Evolutionary conservation across 495 filamentous ascomycete species (phyloP).

Genomic region (Poronia punctata): DNA sequence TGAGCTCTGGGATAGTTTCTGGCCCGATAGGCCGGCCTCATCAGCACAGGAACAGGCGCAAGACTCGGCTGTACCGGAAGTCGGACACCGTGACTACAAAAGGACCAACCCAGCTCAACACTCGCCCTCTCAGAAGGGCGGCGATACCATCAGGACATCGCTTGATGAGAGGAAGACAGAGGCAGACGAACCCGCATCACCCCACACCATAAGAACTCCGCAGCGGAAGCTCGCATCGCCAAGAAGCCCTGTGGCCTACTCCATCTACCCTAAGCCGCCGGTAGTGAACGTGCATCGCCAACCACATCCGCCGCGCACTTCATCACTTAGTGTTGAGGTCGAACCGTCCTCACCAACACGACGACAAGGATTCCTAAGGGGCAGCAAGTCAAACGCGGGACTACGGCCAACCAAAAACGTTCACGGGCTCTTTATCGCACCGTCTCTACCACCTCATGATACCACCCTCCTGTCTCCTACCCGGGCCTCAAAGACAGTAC

Average conservation of each 20-base stretch:
- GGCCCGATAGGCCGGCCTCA: slow-evolving; percentile 10
- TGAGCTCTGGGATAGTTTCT: slow-evolving; percentile 26
- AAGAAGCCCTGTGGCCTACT: slow-evolving; percentile 13
- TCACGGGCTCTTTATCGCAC: slow-evolving; percentile 1
- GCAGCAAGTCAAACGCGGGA: slow-evolving; percentile 7
- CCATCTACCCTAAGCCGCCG: slow-evolving; percentile 18
- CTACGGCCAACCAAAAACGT: slow-evolving; percentile 3
- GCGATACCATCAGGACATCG: slow-evolving; percentile 11
- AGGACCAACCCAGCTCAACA: slow-evolving; percentile 4
- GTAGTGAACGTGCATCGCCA: slow-evolving; percentile 1
- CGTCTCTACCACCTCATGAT: background rate
- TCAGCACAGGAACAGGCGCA: background rate
- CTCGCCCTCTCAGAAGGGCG: background rate
- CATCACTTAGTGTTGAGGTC: slow-evolving; percentile 14
- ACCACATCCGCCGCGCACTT: slow-evolving; percentile 21
- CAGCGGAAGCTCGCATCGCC: slow-evolving; percentile 10
- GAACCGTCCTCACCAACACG: slow-evolving; percentile 13
- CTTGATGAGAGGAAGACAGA: background rate
- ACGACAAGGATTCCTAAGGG: slow-evolving; percentile 9
- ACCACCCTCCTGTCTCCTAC: too few relatives aligned
- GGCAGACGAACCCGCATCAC: slow-evolving; percentile 1
- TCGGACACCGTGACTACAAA: slow-evolving; percentile 10
- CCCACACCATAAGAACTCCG: slow-evolving; percentile 1
- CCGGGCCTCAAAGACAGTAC: background rate
- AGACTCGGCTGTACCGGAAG: slow-evolving; percentile 14